These are phyloP conservation scores for Cladorrhinum samala DNA, from an alignment of 495 filamentous ascomycete species.

Conservation along the genomic window DNA sequence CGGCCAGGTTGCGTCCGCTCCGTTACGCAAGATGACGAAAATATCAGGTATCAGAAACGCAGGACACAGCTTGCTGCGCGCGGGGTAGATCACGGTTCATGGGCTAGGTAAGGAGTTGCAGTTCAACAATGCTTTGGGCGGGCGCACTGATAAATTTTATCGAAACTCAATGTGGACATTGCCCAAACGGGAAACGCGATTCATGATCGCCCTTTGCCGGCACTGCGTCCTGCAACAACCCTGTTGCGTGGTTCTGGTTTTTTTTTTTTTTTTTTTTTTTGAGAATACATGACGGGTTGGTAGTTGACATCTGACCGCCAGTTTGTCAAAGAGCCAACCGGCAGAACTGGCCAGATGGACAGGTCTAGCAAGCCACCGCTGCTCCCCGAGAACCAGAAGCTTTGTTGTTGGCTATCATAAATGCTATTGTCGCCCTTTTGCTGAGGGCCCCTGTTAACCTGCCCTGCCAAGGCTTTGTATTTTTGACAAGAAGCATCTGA, in stretches of 20 bases:
- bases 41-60: neutral
- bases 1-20: neutral
- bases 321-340: conserved; percentile 16
- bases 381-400: neutral
- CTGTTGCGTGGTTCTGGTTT: conserved; percentile 19
- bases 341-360: too few relatives aligned
- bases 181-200: conserved; percentile 20
- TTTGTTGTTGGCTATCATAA: neutral
- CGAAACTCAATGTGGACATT: conserved; percentile 6
- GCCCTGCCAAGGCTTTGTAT: conserved; percentile 23
- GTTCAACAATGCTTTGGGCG: neutral
- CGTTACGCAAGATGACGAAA: neutral
- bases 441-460: conserved; percentile 19
- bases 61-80: neutral
- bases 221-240: conserved; percentile 17
- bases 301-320: conserved; percentile 31
- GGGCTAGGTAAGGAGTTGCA: neutral
- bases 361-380: neutral
- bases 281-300: too few relatives aligned
- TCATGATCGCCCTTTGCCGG: conserved; percentile 27
- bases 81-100: conserved; percentile 3
- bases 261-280: too few relatives aligned
- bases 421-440: conserved; percentile 20
- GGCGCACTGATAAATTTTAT: conserved; percentile 8
- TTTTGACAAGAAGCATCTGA: conserved; percentile 17